Conservation (phyloP, 257 asterid genomes). For the Solanum chaucha region DNA sequence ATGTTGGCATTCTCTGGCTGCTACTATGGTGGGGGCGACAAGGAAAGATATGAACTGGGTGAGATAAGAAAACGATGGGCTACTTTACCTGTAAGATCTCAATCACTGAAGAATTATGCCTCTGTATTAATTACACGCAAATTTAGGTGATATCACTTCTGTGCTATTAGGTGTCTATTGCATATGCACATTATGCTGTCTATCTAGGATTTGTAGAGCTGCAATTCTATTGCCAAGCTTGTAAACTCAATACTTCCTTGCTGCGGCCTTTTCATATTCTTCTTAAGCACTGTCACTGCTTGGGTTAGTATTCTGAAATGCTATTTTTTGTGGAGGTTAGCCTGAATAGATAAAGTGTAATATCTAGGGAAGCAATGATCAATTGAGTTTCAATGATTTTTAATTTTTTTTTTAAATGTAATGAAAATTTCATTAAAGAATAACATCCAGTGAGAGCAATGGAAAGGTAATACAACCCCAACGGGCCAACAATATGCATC, state of each 20-base stretch:
- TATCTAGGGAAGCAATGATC: not conserved
- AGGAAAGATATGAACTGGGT: slow-evolving; percentile 32
- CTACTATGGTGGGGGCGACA: slow-evolving; percentile 46
- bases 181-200: not conserved
- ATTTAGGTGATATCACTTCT: not conserved
- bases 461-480: not conserved
- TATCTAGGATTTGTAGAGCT: not conserved
- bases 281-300: not conserved
- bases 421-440: not conserved
- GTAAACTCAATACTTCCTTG: not conserved
- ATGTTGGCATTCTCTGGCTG: slow-evolving; percentile 53
- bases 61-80: slow-evolving; percentile 49
- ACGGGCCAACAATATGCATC: not conserved
- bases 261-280: not conserved
- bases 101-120: not conserved
- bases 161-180: not conserved
- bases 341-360: not conserved
- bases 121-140: not conserved
- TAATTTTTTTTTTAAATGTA: not conserved
- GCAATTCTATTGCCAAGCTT: not conserved
- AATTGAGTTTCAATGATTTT: not conserved
- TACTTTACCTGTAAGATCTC: slow-evolving; percentile 35
- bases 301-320: not conserved
- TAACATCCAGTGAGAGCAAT: not conserved
- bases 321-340: not conserved